Evolutionary conservation across 495 filamentous ascomycete genomes (phyloP).

Genomic region (Echria macrotheca): DNA sequence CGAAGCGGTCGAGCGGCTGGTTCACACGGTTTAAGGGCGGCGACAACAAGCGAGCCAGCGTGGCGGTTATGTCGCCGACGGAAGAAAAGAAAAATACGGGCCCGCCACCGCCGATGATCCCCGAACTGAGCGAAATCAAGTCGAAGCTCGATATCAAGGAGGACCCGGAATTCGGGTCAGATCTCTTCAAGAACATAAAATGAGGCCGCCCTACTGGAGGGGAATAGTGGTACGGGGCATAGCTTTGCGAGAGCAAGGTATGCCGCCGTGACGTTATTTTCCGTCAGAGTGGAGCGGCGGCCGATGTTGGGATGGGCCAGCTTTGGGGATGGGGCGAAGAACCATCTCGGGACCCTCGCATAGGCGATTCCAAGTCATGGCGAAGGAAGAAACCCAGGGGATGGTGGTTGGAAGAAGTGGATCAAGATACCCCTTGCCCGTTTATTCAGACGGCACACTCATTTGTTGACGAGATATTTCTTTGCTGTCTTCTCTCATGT

Average conservation of each 20-base stretch:
- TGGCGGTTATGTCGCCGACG: conserved; percentile 15
- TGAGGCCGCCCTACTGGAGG: conserved; percentile 8
- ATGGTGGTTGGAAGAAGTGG: conserved; percentile 12
- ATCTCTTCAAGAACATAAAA: conserved; percentile 57
- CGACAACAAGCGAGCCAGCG: conserved; percentile 26
- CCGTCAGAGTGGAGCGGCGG: not conserved
- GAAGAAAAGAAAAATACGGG: conserved; percentile 36
- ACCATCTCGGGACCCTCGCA: not conserved
- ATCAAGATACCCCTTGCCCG: conserved; percentile 32
- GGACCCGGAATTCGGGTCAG: conserved; percentile 42
- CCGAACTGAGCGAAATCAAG: conserved; percentile 51
- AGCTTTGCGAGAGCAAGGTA: too few species aligned
- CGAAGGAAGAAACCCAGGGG: conserved; percentile 2
- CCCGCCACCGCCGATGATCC: conserved; percentile 55
- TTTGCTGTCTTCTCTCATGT: conserved; percentile 7
- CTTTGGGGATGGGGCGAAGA: not conserved
- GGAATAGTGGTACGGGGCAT: not conserved
- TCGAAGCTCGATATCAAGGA: conserved; percentile 36
- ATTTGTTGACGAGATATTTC: conserved; percentile 21
- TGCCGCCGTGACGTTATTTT: not conserved
- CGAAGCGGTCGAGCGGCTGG: conserved; percentile 46
- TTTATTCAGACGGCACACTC: conserved; percentile 15
- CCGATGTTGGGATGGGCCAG: not conserved
- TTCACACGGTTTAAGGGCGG: conserved; percentile 40
- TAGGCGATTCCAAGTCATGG: too few species aligned